Conservation (phyloP, 495 filamentous ascomycete species). For the Neurospora africana region DNA sequence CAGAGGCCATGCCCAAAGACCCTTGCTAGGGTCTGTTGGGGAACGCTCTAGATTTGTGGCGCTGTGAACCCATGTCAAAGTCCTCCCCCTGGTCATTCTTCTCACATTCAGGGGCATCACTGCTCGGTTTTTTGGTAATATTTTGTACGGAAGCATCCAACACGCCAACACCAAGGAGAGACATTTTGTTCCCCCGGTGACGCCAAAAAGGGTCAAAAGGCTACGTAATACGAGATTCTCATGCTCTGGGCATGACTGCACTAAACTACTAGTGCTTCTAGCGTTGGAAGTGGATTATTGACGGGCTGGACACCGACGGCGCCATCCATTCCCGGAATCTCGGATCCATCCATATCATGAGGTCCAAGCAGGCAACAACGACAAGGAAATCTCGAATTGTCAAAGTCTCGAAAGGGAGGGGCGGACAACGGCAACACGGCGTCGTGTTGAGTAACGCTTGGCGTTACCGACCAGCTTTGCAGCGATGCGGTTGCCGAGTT, state of each 20-base stretch:
- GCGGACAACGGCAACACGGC: neutral
- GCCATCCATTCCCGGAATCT: neutral
- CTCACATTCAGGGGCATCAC: neutral
- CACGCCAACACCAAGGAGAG: neutral
- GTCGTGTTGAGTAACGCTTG: neutral
- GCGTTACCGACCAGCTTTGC: neutral
- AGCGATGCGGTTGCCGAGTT: neutral
- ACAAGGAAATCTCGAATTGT: neutral
- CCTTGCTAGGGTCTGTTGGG: neutral
- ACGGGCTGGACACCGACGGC: neutral
- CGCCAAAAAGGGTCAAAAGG: neutral
- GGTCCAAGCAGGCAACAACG: neutral
- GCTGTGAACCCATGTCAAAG: neutral
- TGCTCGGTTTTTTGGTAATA: neutral
- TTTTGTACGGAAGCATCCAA: neutral
- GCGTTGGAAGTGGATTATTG: too few species aligned
- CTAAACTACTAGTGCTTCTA: neutral
- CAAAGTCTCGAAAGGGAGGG: neutral
- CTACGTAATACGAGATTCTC: neutral
- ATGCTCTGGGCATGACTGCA: neutral
- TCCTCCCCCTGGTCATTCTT: neutral
- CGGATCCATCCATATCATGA: neutral
- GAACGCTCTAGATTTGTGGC: slow-evolving; percentile 8
- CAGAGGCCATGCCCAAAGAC: neutral
- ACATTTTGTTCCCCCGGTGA: neutral